A percentile compares a stretch with the other conserved stretches of the same genome.
These are phyloP conservation scores for Exophiala calicioides DNA, from an alignment of 2,329 filamentous ascomycete species.

Conservation along the genomic window DNA sequence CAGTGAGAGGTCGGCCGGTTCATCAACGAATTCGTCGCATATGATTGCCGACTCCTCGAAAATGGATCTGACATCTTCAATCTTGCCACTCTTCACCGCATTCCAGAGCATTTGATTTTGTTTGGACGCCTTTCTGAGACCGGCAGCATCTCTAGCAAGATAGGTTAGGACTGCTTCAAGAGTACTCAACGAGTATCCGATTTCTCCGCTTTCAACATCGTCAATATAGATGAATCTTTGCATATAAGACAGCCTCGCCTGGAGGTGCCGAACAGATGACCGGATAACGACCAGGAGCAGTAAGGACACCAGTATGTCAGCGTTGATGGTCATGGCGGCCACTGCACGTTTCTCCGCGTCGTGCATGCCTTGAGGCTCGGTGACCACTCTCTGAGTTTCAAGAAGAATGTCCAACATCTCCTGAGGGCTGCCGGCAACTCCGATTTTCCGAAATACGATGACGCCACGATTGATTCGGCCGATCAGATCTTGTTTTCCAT, in stretches of 20 bases:
- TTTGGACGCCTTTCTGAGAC: constrained; percentile 78
- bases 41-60: constrained; percentile 67
- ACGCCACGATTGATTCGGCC: constrained; percentile 75
- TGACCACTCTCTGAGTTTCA: constrained; percentile 79
- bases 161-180: constrained; percentile 93
- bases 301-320: constrained; percentile 89
- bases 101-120: constrained; percentile 88
- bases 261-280: constrained; percentile 81
- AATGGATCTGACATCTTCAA: constrained; percentile 73
- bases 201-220: constrained; percentile 93
- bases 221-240: constrained; percentile 97
- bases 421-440: constrained; percentile 73
- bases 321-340: constrained; percentile 68
- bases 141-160: constrained; percentile 76
- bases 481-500: constrained; percentile 78
- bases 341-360: constrained; percentile 53
- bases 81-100: constrained; percentile 73
- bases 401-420: constrained; percentile 84
- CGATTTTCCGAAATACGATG: constrained; percentile 85
- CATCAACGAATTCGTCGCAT: constrained; percentile 49
- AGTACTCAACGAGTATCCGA: constrained; percentile 93
- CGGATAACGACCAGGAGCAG: constrained; percentile 90
- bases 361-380: constrained; percentile 53
- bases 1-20: constrained; percentile 35
- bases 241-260: constrained; percentile 90